Evolutionary conservation across 2,329 filamentous ascomycete genomes (phyloP), one percentile per base, ranked within the genome.

Genomic region (Fusarium torulosum): DNA sequence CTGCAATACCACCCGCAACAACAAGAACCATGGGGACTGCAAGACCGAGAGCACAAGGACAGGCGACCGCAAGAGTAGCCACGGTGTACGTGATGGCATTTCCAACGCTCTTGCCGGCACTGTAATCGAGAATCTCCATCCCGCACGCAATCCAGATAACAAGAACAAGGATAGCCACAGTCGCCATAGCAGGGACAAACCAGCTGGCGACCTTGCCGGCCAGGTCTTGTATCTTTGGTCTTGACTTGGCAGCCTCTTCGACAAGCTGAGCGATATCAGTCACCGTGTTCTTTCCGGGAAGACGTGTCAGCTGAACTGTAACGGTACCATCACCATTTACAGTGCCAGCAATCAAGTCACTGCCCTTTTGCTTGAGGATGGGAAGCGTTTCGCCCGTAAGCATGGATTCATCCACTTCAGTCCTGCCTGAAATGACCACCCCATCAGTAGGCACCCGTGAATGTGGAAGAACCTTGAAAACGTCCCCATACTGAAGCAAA

Each of bases 1-100:
- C 87, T 0, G 85, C 86, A 4, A 88, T 81, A 2, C 87, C 86
- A 9, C 86, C 83, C 3, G 85, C 84, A 37, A 91, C 85, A 2
- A 90, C 83, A 8, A 90, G 75, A 3, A 90, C 88, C 86, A 90
- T 90, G 0, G 89, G 88, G 0, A 91, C 87, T 3, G 87, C 87
- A 3, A 91, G 79, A 0, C 87, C 87, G 29, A 91, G 83, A 0
- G 88, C 88, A 59, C 88, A 91, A 4, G 89, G 88, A 66, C 88
- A 91, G 0, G 88, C 89, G 2, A 91, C 83, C 11, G 86, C 83
- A 0, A 91, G 80, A 0, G 86, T 85, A 4, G 88, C 78, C 3
- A 79, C 73, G 4, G 76, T 73, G 43, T 78, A 79, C 0, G 77
- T 80, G 21, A 79, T 72, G 8, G 77, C 77, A 10, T 77, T 71